Base-by-base conservation (phyloP, 1,284 basidiomycete genomes). In the Rhodotorula sp. region DNA sequence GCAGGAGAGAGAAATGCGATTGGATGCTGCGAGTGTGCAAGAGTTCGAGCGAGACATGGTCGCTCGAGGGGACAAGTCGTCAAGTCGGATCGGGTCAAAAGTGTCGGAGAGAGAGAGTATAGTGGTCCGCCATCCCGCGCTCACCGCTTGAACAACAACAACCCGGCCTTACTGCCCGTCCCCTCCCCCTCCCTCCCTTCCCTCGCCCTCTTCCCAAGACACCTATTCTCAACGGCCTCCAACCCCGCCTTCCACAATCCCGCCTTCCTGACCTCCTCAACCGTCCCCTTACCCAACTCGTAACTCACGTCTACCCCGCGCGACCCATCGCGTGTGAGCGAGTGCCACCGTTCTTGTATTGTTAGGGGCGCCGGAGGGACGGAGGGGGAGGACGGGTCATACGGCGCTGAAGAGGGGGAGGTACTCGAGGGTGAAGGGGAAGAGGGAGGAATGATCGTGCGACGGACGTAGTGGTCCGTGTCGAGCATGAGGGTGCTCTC, bases 401-500 rank as follows among this genome's bases (percentile, higher is more conserved):
- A 44, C 3, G 40, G 16, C 40, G 34, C 15, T 24, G 58, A 3
- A 2, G 37, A 5, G 11, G 37, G 24, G 34, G 34, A 34, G 34
- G 34, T 34, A 10, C 34, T 34, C 4, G 51, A 11, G 13, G 28
- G 1, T 18, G 31, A 20, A 15, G 46, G 6, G 13, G 60, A 16
- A 6, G 37, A 22, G 5, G 60, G 52, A 18, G 40, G 40, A 28
- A 66, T n/a, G 47, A 34, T 4, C 3, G 69, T 70, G 31, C 69
- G 69, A 0, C 65, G 69, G 51, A 70, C 30, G 16, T 18, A 48
- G 44, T 59, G 62, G 55, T 70, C 69, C 16, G 65, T 56, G 44
- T 47, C 55, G 62, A 70, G 65, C 30, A 70, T 47, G 59, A 58
- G 67, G n/a, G 26, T 16, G 31, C 8, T 8, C 8, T 57, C 50